Base-by-base conservation (phyloP, 805 yeast genomes). In the Jamesozyma piceae region DNA sequence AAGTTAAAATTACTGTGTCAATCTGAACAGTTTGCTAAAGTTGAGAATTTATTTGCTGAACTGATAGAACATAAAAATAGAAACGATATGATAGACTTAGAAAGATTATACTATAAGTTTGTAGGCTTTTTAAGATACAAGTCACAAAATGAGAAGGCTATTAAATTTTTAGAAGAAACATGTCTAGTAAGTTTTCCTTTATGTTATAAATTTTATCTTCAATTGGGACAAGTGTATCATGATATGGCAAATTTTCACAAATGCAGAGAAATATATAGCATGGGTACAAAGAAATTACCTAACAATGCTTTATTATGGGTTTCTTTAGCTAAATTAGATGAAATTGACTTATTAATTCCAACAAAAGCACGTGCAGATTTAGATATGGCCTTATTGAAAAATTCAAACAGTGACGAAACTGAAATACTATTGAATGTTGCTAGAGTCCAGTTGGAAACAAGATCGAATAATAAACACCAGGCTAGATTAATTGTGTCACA, bases 351-450 rank as follows among this genome's bases (percentile, higher is more conserved):
- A 10, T 66, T 67, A 1, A 66, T 69, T 2, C 45, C 67, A 1
- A 71, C 79, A 2, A 68, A 75, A 44, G 87, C 95, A 0, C 73
- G 95, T 46, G 78, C 95, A 0, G 66, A 73, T 1, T 61, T 88
- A 19, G 96, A 87, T 50, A 64, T 76, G 21, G 92, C 83, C 0
- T 57, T 83, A 6, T 48, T 77, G 14, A 65, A 67, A 21, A 74
- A 72, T 43, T 75, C 80, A 0, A 53, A 62, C 5, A 63, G 63
- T 31, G n/a, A 13, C 9, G 17, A 20, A 5, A 28, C 20, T 29
- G 35, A 34, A 27, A 83, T 75, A 26, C 40, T 44, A n/a, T 50
- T 89, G 2, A 79, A 85, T 78, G 51, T 69, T 6, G 80, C 73
- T 17, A 74, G 76, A 48, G 67, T 83, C 14, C 51, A 66, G 19